phyloP scores from a whole-genome alignment of 345 rosid species.

The Geranium brycei region DNA sequence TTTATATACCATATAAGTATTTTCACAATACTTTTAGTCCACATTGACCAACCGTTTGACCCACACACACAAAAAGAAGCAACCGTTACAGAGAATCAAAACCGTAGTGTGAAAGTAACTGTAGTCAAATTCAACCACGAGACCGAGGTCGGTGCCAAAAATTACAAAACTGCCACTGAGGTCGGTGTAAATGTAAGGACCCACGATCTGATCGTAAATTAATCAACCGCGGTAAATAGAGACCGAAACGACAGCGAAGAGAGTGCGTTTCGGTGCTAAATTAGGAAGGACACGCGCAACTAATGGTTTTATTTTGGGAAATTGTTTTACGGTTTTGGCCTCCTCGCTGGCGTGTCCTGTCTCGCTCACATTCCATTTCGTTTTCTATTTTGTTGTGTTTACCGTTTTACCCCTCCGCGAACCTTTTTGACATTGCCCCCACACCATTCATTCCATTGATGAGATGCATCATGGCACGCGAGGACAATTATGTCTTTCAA shows the following conservation, averaged over 20 bases:
- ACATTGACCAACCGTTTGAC: no score
- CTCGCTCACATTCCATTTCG: slow-evolving; percentile 12
- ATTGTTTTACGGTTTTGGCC: slow-evolving; percentile 5
- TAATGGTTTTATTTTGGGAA: slow-evolving; percentile 3
- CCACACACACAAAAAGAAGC: no score
- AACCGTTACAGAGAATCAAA: no score
- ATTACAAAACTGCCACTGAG: not conserved
- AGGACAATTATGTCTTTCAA: slow-evolving; percentile 5
- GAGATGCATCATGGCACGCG: not conserved
- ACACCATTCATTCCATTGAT: not conserved
- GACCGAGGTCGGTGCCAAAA: not conserved
- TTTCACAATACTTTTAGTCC: no score
- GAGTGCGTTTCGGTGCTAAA: slow-evolving; percentile 17
- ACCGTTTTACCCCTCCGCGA: not conserved
- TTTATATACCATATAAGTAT: no score
- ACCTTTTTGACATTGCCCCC: not conserved
- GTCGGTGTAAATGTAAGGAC: not conserved
- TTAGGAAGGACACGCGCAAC: slow-evolving; percentile 14
- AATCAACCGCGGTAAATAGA: not conserved
- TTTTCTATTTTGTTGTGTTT: no score
- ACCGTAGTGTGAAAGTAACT: no score
- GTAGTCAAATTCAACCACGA: no score
- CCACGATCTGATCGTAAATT: no score
- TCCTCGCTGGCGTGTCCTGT: slow-evolving; percentile 6
- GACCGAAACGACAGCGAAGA: slow-evolving; percentile 1